Evolutionary conservation across 2,329 filamentous ascomycete species (phyloP).

Genomic region (Fusarium miscanthi): DNA sequence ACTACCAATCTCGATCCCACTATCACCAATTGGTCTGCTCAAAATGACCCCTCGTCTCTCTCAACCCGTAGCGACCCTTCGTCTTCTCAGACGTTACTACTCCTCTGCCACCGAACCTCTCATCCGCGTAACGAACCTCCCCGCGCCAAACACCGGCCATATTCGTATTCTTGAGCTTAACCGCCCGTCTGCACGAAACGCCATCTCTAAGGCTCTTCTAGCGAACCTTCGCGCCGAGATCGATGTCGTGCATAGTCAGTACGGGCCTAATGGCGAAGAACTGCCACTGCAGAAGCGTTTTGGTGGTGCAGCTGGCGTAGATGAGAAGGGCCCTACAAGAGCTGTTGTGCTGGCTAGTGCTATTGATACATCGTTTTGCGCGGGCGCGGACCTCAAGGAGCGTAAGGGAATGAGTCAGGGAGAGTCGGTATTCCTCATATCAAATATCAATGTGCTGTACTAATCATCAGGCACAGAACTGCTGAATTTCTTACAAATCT

Average conservation of each 20-base stretch:
- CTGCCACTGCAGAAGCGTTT: conserved; percentile 54
- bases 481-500: conserved; percentile 81
- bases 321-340: conserved; percentile 71
- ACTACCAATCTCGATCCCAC: neutral
- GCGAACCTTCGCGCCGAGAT: conserved; percentile 77
- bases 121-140: conserved; percentile 78
- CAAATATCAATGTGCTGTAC: neutral
- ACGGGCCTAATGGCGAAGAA: conserved; percentile 66
- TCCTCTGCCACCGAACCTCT: conserved; percentile 62
- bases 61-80: conserved; percentile 31
- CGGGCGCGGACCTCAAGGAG: conserved; percentile 95
- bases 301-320: conserved; percentile 57
- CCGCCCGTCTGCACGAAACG: conserved; percentile 86
- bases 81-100: conserved; percentile 50
- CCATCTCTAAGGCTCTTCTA: conserved; percentile 84
- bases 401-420: conserved; percentile 78
- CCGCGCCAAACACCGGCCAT: conserved; percentile 81
- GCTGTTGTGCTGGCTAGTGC: conserved; percentile 87
- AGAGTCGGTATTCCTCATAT: conserved; percentile 68
- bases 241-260: conserved; percentile 74
- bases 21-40: neutral
- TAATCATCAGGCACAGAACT: conserved; percentile 65
- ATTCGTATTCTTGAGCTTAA: conserved; percentile 92
- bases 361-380: conserved; percentile 89
- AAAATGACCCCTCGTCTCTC: conserved; percentile 51